A percentile compares a stretch with the other conserved stretches of the same genome.
Evolutionary conservation across 345 rosid genomes (phyloP).

Genomic region (Luvunga scandens): DNA sequence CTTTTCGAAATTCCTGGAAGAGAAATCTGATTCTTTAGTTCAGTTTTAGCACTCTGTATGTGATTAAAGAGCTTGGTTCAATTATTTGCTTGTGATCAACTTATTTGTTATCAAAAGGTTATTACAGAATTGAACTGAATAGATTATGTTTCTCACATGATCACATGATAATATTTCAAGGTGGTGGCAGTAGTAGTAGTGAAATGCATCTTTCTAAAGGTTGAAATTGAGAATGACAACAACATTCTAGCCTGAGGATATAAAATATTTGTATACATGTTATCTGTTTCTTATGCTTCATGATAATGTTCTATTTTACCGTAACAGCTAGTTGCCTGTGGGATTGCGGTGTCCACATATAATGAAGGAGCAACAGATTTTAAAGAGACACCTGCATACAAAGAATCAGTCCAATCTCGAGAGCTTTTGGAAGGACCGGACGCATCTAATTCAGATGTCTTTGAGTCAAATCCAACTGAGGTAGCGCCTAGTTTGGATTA

Average conservation of each 20-base stretch:
- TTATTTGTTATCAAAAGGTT: not conserved
- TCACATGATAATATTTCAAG: too few species aligned
- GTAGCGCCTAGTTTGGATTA: constrained; percentile 91
- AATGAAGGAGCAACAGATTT: constrained; percentile 95
- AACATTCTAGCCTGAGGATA: not conserved
- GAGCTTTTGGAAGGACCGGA: constrained; percentile 80
- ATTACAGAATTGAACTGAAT: not conserved
- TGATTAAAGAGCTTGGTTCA: not conserved
- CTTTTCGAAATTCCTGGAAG: not conserved
- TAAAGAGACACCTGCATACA: constrained; percentile 78
- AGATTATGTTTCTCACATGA: not conserved
- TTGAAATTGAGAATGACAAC: not conserved
- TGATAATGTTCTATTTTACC: not conserved
- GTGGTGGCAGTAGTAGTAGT: too few species aligned
- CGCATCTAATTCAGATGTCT: constrained; percentile 65
- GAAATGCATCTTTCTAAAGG: not conserved
- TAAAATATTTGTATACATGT: not conserved
- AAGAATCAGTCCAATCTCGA: constrained; percentile 67
- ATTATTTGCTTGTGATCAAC: not conserved
- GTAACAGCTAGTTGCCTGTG: constrained; percentile 73
- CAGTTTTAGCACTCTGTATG: not conserved
- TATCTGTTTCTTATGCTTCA: not conserved
- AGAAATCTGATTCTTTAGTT: not conserved
- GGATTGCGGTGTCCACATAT: constrained; percentile 76
- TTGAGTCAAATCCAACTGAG: constrained; percentile 97